These are phyloP conservation scores for Elaeagnus macrophylla DNA, from an alignment of 306 rosid genomes.

Conservation along the genomic window DNA sequence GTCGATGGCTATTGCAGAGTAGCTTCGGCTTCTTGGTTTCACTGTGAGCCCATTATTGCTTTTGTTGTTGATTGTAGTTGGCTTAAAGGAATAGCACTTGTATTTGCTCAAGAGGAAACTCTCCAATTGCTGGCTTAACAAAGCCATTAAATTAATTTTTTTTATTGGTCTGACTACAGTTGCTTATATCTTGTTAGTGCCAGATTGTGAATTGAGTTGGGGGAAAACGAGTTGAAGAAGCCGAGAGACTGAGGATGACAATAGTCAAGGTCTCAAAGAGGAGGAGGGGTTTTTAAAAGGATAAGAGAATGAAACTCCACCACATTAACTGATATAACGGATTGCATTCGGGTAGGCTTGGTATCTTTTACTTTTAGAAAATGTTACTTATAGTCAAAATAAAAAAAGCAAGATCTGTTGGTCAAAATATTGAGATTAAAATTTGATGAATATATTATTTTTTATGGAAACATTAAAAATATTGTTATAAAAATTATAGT, in stretches of 20 bases:
- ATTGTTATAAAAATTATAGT: too few species aligned
- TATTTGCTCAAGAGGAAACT: constrained; percentile 46
- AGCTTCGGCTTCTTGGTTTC: constrained; percentile 32
- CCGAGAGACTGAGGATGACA: neutral
- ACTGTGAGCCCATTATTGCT: constrained; percentile 19
- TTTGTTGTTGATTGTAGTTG: constrained; percentile 16
- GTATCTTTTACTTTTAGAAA: neutral
- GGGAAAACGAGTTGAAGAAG: constrained; percentile 11
- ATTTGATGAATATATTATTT: too few species aligned
- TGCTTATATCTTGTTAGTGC: neutral
- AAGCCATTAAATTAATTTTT: constrained; percentile 40
- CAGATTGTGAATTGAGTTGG: too few species aligned
- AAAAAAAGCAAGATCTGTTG: too few species aligned
- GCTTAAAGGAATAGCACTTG: constrained; percentile 21
- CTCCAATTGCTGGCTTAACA: constrained; percentile 63
- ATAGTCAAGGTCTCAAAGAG: constrained; percentile 3
- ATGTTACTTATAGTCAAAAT: too few species aligned
- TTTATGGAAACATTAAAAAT: too few species aligned
- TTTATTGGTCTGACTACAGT: neutral
- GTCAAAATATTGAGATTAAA: too few species aligned
- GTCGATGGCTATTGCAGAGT: constrained; percentile 82
- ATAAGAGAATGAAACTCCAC: constrained; percentile 52
- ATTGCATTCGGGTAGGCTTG: constrained; percentile 30
- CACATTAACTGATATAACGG: constrained; percentile 67
- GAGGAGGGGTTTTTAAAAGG: constrained; percentile 22